Evolutionary conservation across 2,329 filamentous ascomycete genomes (phyloP).

Genomic region (Colletotrichum sp.): DNA sequence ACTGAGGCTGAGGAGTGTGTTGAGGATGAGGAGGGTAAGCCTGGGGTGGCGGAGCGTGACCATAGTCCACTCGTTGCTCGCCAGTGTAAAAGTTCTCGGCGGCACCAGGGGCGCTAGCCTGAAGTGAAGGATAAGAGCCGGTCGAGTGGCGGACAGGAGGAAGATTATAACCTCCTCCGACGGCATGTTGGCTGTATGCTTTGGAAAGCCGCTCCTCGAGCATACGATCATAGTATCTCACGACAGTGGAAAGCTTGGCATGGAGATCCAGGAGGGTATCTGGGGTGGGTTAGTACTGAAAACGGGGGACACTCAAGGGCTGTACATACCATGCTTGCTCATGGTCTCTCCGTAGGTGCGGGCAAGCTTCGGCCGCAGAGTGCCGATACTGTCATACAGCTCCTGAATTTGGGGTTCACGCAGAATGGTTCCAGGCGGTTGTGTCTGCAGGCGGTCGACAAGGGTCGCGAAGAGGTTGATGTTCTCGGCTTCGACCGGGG

Average conservation of each 20-base stretch:
- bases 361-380: constrained; percentile 89
- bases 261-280: constrained; percentile 94
- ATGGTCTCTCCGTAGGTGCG: constrained; percentile 98
- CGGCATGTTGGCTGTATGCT: constrained; percentile 83
- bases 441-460: constrained; percentile 92
- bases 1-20: constrained; percentile 45
- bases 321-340: constrained; percentile 89
- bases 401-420: constrained; percentile 98
- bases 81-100: constrained; percentile 86
- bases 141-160: constrained; percentile 57
- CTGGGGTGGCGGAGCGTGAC: constrained; percentile 54
- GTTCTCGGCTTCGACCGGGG: constrained; percentile 92
- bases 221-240: constrained; percentile 98
- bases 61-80: constrained; percentile 56
- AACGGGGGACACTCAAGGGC: background rate
- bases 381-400: constrained; percentile 95
- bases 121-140: constrained; percentile 75
- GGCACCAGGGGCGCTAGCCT: constrained; percentile 57
- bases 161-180: constrained; percentile 68
- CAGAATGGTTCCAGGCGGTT: constrained; percentile 94
- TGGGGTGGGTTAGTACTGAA: constrained; percentile 46
- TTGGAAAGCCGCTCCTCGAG: constrained; percentile 92
- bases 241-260: constrained; percentile 92
- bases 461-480: constrained; percentile 95
- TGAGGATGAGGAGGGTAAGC: constrained; percentile 52